Conservation (phyloP, 768 basidiomycete genomes). For the Pisolithus albus region DNA sequence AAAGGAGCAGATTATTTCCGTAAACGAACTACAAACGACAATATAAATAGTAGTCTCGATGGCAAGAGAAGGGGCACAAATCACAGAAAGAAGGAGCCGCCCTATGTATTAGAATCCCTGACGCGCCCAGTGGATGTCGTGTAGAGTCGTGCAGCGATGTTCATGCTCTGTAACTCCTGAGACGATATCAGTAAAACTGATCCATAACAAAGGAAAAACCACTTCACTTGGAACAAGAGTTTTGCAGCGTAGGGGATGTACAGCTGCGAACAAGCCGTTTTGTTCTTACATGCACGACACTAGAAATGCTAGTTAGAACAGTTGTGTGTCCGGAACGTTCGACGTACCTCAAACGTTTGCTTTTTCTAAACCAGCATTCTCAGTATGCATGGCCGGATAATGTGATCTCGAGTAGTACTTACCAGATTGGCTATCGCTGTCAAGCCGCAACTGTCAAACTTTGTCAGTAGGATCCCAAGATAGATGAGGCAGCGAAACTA, state of each 20-base stretch:
- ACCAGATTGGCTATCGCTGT: constrained; percentile 96
- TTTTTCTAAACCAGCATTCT: constrained; percentile 61
- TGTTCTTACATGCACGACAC: constrained; percentile 96
- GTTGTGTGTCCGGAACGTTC: neutral
- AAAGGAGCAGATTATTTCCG: too few relatives aligned
- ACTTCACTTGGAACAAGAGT: constrained; percentile 80
- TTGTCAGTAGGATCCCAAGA: constrained; percentile 1
- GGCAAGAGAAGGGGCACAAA: neutral
- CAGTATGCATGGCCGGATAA: constrained; percentile 5
- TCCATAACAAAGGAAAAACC: neutral
- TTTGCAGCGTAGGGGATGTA: constrained; percentile 98
- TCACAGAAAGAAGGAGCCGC: neutral
- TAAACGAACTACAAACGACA: too few relatives aligned
- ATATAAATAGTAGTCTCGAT: neutral
- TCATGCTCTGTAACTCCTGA: constrained; percentile 93
- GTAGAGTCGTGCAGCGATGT: constrained; percentile 83
- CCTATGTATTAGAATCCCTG: constrained; percentile 39
- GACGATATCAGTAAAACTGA: neutral
- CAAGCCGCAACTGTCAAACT: constrained; percentile 67
- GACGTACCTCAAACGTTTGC: constrained; percentile 81
- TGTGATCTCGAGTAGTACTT: constrained; percentile 25
- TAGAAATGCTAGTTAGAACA: constrained; percentile 13
- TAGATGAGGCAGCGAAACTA: constrained; percentile 26
- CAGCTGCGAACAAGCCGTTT: constrained; percentile 86
- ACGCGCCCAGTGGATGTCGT: constrained; percentile 84